Conservation (phyloP, 352 stramenopile genomes). For the Globisporangium nodosum region DNA sequence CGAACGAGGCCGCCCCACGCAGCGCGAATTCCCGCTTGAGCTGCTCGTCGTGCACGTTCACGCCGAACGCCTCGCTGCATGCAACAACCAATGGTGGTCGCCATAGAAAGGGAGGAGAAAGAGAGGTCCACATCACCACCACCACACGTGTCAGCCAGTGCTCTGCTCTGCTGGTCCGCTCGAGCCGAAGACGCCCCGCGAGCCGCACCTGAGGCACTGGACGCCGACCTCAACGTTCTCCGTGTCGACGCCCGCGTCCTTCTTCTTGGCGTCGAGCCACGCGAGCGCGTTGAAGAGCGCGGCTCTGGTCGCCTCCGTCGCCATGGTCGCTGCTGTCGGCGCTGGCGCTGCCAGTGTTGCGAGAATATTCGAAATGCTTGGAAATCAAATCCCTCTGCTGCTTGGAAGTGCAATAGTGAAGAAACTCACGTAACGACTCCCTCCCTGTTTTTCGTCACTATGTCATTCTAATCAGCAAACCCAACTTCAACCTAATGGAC, state of each 20-base stretch:
- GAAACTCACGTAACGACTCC: neutral
- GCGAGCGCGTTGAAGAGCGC: slow-evolving; percentile 71
- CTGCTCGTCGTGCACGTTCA: slow-evolving; percentile 51
- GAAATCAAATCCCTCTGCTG: neutral
- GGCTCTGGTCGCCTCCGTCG: slow-evolving; percentile 22
- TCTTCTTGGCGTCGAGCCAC: slow-evolving; percentile 68
- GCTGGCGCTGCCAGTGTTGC: slow-evolving; percentile 1
- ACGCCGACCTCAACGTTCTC: slow-evolving; percentile 67
- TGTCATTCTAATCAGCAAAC: neutral
- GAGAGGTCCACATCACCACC: neutral
- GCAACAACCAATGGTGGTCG: neutral
- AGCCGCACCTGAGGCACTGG: slow-evolving; percentile 48
- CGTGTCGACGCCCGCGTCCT: slow-evolving; percentile 36
- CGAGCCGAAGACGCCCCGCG: neutral
- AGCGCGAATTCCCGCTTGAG: slow-evolving; percentile 49
- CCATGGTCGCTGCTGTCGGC: neutral
- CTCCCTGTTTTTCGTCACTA: slow-evolving; percentile 1
- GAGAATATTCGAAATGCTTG: slow-evolving; percentile 15
- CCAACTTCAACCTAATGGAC: neutral
- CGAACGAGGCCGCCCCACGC: slow-evolving; percentile 35
- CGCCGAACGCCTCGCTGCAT: slow-evolving; percentile 61
- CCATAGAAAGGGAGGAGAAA: neutral
- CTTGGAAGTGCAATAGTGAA: neutral
- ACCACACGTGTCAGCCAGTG: neutral
- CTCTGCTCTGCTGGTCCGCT: neutral